Evolutionary conservation across 129 eudicot genomes (phyloP), one percentile per base, ranked within the genome.

Genomic region (Heracleum sosnowskyi): DNA sequence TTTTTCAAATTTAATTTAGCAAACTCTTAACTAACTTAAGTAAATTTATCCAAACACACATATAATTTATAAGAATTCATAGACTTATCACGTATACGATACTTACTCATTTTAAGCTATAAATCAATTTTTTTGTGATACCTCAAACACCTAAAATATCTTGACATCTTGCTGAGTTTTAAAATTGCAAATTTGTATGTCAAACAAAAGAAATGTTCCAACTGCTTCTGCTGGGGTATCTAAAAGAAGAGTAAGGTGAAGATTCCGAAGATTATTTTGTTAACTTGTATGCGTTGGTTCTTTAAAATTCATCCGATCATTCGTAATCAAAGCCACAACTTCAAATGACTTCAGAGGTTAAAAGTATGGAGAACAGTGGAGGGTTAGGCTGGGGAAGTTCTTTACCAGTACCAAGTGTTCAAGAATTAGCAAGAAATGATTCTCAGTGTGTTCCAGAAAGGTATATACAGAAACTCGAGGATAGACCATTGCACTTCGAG

Each of bases 391-490:
- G 57, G 79, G 83, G 86, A 55, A 76, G 78, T 29, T 77, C 83
- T 77, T n/a, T 73, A 33, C 69, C 75, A 11, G 86, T 82, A n/a
- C 85, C 85, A 1, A 78, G 86, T 57, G 84, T 80, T 13, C 86
- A 84, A 55, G 86, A 80, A 34, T 63, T 84, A 5, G 83, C 60
- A 7, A 71, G 79, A 31, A 84, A 72, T 33, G 64, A 84, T 31
- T 69, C 79, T n/a, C 64, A 77, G 6, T 29, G 42, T 22, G 46
- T 84, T 60, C 84, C 84, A 26, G 79, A 80, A 76, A 84, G 81
- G 41, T 78, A 35, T 73, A 51, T 83, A 73, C 78, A 79, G 72
- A 66, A 79, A 39, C 57, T 18, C 15, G 80, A 74, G 22, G 82
- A 80, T 49, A 80, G 84, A 70, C 79, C 79, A 2, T n/a, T 76